These are phyloP conservation scores for Curvularia sp. DNA, from an alignment of 2,329 filamentous ascomycete genomes.

Conservation along the genomic window DNA sequence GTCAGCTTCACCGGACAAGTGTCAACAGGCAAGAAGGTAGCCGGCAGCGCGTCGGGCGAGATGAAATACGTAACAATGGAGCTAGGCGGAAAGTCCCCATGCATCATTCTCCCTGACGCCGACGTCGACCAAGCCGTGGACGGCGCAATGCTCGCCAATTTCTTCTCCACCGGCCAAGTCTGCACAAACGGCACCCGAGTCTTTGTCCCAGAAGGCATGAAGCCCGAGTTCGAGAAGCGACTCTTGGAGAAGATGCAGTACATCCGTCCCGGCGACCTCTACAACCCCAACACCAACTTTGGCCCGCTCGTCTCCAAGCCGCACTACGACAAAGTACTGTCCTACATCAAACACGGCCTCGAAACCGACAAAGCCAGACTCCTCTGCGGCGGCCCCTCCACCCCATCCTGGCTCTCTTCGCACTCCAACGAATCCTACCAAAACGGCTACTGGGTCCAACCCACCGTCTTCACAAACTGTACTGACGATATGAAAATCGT, in stretches of 20 bases:
- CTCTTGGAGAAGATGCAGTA: slow-evolving; percentile 73
- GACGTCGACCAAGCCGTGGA: slow-evolving; percentile 82
- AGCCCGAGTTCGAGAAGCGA: slow-evolving; percentile 70
- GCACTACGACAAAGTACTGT: slow-evolving; percentile 79
- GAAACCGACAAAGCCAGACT: slow-evolving; percentile 75
- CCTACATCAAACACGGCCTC: slow-evolving; percentile 78
- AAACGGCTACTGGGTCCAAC: slow-evolving; percentile 81
- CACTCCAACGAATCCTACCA: slow-evolving; percentile 52
- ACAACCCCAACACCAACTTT: slow-evolving; percentile 77
- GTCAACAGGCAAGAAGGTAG: slow-evolving; percentile 81
- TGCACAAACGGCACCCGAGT: slow-evolving; percentile 93
- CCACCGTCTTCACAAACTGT: slow-evolving; percentile 87
- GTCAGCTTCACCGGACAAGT: slow-evolving; percentile 92
- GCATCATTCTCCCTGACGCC: slow-evolving; percentile 80
- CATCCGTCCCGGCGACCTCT: slow-evolving; percentile 75
- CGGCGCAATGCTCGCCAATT: slow-evolving; percentile 92
- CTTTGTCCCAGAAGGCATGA: slow-evolving; percentile 74
- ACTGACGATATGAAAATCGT: slow-evolving; percentile 81
- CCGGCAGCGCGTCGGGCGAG: slow-evolving; percentile 72
- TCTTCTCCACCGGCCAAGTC: slow-evolving; percentile 88
- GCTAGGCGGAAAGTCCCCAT: slow-evolving; percentile 83
- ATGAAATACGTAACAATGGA: slow-evolving; percentile 96
- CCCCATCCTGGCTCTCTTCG: slow-evolving; percentile 58
- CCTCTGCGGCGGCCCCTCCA: slow-evolving; percentile 72
- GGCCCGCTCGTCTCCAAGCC: slow-evolving; percentile 78